Evolutionary conservation across 495 filamentous ascomycete genomes (phyloP).

Genomic region (Collariella sp.): DNA sequence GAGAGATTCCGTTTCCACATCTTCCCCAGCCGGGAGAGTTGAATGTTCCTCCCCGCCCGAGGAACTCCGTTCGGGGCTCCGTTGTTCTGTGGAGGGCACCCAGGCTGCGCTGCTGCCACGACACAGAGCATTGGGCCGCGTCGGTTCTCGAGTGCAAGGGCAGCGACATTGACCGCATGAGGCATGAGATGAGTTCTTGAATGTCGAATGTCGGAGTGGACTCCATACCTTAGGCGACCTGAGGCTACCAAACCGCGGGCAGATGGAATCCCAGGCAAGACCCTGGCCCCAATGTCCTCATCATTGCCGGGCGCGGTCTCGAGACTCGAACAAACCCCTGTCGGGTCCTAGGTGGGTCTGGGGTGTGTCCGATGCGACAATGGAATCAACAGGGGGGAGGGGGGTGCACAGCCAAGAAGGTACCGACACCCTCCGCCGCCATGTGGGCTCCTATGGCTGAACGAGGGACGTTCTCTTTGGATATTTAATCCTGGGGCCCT

Average conservation of each 20-base stretch:
- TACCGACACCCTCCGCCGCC: constrained; percentile 8
- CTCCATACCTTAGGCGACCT: constrained; percentile 10
- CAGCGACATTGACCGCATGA: background rate
- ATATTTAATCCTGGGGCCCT: constrained; percentile 13
- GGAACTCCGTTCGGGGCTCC: too few relatives aligned
- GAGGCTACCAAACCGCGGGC: constrained; percentile 17
- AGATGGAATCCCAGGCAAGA: background rate
- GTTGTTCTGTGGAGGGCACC: too few relatives aligned
- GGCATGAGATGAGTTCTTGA: background rate
- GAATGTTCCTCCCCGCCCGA: too few relatives aligned
- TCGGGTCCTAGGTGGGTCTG: background rate
- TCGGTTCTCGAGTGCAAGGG: too few relatives aligned
- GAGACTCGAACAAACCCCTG: constrained; percentile 4
- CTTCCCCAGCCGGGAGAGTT: too few relatives aligned
- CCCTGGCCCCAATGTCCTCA: background rate
- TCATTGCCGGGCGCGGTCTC: background rate
- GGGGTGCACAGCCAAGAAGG: background rate
- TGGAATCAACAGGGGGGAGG: background rate
- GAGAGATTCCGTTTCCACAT: too few relatives aligned
- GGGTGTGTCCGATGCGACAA: background rate
- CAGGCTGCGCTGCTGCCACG: too few relatives aligned
- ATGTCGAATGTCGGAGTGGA: constrained; percentile 10
- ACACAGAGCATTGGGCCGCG: too few relatives aligned
- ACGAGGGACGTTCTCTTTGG: background rate
- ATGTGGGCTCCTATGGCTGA: constrained; percentile 9